phyloP scores from a whole-genome alignment of 1,284 basidiomycete genomes.

The Marasmius sp. region DNA sequence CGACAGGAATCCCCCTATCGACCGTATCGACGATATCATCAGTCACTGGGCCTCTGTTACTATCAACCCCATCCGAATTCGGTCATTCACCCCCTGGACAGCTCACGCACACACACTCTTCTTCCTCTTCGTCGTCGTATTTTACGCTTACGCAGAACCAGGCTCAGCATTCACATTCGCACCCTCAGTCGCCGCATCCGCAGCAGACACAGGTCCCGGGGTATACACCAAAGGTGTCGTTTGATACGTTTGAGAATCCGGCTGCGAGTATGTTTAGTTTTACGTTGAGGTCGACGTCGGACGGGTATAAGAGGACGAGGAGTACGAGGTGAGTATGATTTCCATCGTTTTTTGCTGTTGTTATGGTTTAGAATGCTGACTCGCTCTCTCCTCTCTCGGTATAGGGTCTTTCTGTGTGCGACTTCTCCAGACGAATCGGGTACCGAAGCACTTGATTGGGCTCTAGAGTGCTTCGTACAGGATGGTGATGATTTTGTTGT shows the following conservation, averaged over 20 bases:
- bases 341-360: neutral
- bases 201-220: slow-evolving; percentile 13
- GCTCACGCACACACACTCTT: too few species aligned
- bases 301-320: slow-evolving; percentile 77
- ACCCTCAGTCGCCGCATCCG: neutral
- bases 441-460: slow-evolving; percentile 84
- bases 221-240: slow-evolving; percentile 79
- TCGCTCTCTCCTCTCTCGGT: too few species aligned
- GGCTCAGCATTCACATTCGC: too few species aligned
- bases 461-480: slow-evolving; percentile 82
- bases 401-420: slow-evolving; percentile 82
- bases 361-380: neutral
- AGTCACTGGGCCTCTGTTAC: neutral
- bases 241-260: slow-evolving; percentile 81
- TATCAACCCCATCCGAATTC: neutral
- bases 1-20: neutral
- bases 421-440: slow-evolving; percentile 89
- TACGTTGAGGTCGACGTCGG: slow-evolving; percentile 79
- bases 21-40: slow-evolving; percentile 3
- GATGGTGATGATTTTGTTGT: slow-evolving; percentile 96
- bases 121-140: neutral
- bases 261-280: slow-evolving; percentile 73
- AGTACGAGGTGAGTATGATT: slow-evolving; percentile 56
- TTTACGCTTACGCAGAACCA: neutral
- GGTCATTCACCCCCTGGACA: neutral